Base-by-base conservation (phyloP, 768 basidiomycete species). In the Hysterangium stoloniferum region DNA sequence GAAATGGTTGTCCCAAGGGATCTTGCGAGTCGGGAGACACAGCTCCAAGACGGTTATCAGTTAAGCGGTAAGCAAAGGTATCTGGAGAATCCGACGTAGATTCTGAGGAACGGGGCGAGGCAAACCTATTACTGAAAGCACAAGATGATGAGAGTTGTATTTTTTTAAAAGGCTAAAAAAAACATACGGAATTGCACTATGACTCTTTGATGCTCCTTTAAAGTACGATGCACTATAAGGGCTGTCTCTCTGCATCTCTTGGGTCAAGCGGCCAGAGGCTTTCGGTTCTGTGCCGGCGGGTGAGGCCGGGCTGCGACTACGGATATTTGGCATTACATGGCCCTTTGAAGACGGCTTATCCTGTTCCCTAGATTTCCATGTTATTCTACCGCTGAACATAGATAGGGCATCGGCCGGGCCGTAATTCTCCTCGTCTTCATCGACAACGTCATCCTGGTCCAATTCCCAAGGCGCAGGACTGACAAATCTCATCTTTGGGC, bases 401-500 rank as follows among this genome's bases (percentile, higher is more conserved):
- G 61, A 56, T 48, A 64, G 61, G 62, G 63, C 58, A 50, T 62
- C 53, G 24, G 37, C 19, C 29, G 27, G 28, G 22, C 60, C 62
- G 20, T 69, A 68, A 34, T 75, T 72, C 4, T 66, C 58, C 35
- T 79, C 78, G 24, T 72, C 71, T 28, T 72, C 77, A 59, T 73
- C 75, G 27, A 70, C 64, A 2, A 73, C 52, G 3, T 64, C 33
- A 32, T 69, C 73, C 12, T 73, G 78, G 43, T 79, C 83, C 32
- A 74, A 66, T 65, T 89, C 86, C 87, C 87, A 91, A 34, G 87
- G 87, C 15, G 87, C 83, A 22, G 76, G 82, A 54, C 84, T 85
- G 64, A 87, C 84, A 61, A 87, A 79, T 45, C 81, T 79, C 75
- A 89, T 85, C 65, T 79, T 87, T 27, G 87, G 87, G n/a, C 88